These are phyloP conservation scores for Kitagawia praeruptora DNA, from an alignment of 129 eudicot genomes.

Conservation along the genomic window DNA sequence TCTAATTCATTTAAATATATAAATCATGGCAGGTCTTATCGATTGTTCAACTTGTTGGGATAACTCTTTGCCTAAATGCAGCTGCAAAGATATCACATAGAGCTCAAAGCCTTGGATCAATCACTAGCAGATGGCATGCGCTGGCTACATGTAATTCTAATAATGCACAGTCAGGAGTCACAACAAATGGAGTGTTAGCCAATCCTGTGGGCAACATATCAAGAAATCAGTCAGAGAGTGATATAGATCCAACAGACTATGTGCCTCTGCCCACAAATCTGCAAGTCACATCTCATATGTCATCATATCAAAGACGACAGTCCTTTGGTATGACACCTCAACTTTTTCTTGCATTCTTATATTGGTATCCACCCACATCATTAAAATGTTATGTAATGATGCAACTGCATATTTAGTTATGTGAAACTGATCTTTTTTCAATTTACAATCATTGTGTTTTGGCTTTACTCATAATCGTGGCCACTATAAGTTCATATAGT, in stretches of 20 bases:
- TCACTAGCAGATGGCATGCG: constrained; percentile 64
- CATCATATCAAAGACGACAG: constrained; percentile 47
- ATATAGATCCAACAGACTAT: constrained; percentile 38
- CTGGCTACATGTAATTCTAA: constrained; percentile 34
- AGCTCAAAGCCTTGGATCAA: constrained; percentile 54
- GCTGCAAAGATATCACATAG: constrained; percentile 58
- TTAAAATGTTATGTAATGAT: neutral
- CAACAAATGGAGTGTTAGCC: constrained; percentile 18
- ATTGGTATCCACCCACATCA: too few relatives aligned
- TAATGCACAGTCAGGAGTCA: constrained; percentile 13
- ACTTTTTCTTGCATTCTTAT: neutral
- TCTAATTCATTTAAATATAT: neutral
- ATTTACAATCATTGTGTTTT: neutral
- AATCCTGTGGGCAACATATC: constrained; percentile 14
- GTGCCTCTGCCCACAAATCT: constrained; percentile 21
- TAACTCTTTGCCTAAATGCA: constrained; percentile 41
- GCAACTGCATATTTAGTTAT: neutral
- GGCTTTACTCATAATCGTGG: neutral
- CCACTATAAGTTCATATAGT: neutral
- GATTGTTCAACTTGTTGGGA: constrained; percentile 48
- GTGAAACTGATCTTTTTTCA: neutral
- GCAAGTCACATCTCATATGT: constrained; percentile 24
- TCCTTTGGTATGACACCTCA: constrained; percentile 38
- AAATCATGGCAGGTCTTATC: constrained; percentile 28
- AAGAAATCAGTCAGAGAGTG: constrained; percentile 38